phyloP scores from a whole-genome alignment of 2,329 filamentous ascomycete genomes.

The Phaeosphaeriaceae sp. region DNA sequence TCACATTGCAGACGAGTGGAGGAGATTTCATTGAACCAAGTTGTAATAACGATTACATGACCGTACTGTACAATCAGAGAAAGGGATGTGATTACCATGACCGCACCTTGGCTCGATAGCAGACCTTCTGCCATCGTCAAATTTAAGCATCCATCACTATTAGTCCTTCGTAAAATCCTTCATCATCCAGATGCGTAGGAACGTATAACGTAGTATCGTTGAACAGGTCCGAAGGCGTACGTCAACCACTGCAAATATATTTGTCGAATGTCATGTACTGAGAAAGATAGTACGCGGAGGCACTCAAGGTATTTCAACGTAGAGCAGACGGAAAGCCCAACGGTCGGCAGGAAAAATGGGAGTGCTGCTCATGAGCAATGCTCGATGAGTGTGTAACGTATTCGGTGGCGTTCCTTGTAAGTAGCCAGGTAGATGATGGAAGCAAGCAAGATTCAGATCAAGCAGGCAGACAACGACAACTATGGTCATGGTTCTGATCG shows the following conservation, averaged over 20 bases:
- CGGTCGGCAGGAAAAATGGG: not conserved
- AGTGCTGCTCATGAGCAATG: not conserved
- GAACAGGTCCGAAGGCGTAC: not conserved
- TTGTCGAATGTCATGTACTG: not conserved
- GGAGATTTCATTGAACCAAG: not conserved
- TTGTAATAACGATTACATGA: not conserved
- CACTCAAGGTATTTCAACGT: not conserved
- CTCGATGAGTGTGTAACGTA: not conserved
- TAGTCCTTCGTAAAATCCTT: not conserved
- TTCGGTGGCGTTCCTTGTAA: not conserved
- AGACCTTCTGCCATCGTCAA: not conserved
- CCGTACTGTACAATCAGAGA: not conserved
- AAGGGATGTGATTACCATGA: not conserved
- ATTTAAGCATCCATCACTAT: not conserved
- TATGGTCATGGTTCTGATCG: not conserved
- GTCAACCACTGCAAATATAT: not conserved
- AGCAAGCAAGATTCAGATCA: conserved; percentile 20
- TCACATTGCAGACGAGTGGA: not conserved
- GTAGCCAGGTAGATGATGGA: not conserved
- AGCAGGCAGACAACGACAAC: conserved; percentile 13
- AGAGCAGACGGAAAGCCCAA: not conserved
- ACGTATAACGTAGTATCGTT: not conserved
- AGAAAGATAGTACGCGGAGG: not conserved
- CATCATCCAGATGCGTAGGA: not conserved
- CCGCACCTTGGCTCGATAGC: not conserved